Conservation (phyloP, 2,329 filamentous ascomycete species). For the Verticillium isaacii region DNA sequence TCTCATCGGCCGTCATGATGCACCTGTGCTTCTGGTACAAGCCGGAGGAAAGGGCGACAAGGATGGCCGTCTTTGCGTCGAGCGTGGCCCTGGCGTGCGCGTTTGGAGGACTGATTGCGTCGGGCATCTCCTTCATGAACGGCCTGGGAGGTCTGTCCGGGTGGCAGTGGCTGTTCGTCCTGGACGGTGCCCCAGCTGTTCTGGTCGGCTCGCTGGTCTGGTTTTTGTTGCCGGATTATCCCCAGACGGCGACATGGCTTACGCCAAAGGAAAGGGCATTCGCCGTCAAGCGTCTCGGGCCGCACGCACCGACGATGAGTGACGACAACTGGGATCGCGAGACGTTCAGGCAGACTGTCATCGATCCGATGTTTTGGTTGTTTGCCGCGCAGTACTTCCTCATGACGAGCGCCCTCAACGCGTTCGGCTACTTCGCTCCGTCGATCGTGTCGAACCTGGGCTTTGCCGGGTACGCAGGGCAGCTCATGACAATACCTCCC, state of each 20-base stretch:
- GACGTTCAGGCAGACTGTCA: constrained; percentile 21
- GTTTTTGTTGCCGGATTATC: constrained; percentile 23
- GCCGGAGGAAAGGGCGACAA: constrained; percentile 49
- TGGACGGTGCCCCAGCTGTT: constrained; percentile 23
- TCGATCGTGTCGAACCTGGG: constrained; percentile 26
- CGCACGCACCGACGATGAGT: constrained; percentile 21
- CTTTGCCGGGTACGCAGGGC: constrained; percentile 21
- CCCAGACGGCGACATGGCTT: constrained; percentile 23
- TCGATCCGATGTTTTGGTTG: constrained; percentile 24
- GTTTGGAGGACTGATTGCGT: constrained; percentile 56
- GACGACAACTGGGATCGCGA: constrained; percentile 21
- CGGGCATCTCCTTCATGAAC: constrained; percentile 38
- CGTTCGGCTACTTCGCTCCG: constrained; percentile 25
- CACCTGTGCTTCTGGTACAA: constrained; percentile 60
- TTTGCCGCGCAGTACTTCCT: constrained; percentile 21
- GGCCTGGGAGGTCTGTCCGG: constrained; percentile 6
- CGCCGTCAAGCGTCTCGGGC: constrained; percentile 24
- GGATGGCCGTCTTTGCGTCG: constrained; percentile 55
- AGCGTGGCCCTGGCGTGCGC: constrained; percentile 52
- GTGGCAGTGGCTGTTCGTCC: constrained; percentile 11
- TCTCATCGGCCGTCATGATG: constrained; percentile 49
- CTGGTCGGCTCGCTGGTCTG: constrained; percentile 21
- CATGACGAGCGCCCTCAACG: constrained; percentile 25
- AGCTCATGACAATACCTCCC: constrained; percentile 26
- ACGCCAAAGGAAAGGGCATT: constrained; percentile 23